Conservation (phyloP, 257 asterid genomes). For the Gentiana straminea region DNA sequence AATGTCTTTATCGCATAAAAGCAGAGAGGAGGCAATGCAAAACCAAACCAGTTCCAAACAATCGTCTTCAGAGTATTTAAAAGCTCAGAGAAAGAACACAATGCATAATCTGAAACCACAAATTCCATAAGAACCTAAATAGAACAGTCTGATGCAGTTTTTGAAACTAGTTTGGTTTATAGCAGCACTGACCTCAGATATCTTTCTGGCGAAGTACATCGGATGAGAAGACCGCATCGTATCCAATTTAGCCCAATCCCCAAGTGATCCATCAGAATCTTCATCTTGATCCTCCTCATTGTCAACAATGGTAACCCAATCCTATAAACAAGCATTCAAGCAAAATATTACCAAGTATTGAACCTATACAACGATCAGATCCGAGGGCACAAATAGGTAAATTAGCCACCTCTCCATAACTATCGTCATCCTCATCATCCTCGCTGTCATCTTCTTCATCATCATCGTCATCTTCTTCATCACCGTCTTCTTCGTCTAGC, state of each 20-base stretch:
- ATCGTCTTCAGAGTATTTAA: background rate
- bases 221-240: slow-evolving; percentile 97
- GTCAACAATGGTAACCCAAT: slow-evolving; percentile 80
- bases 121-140: background rate
- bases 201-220: slow-evolving; percentile 77
- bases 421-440: slow-evolving; percentile 33
- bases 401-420: slow-evolving; percentile 35
- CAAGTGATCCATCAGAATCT: slow-evolving; percentile 72
- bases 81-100: background rate
- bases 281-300: slow-evolving; percentile 59
- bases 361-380: background rate
- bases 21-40: background rate
- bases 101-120: background rate
- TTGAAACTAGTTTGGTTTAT: background rate
- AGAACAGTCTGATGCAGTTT: background rate
- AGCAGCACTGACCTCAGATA: slow-evolving; percentile 52
- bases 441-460: slow-evolving; percentile 45
- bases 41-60: background rate
- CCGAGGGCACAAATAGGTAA: slow-evolving; percentile 10
- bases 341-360: slow-evolving; percentile 13
- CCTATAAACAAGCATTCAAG: slow-evolving; percentile 43
- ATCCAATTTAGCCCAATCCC: slow-evolving; percentile 95
- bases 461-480: slow-evolving; percentile 55
- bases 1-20: background rate
- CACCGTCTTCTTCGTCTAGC: slow-evolving; percentile 62